A percentile compares a stretch with the other conserved stretches of the same genome.
Evolutionary conservation across 2,329 filamentous ascomycete genomes (phyloP).

Genomic region (Dryadomyces quercivorus): DNA sequence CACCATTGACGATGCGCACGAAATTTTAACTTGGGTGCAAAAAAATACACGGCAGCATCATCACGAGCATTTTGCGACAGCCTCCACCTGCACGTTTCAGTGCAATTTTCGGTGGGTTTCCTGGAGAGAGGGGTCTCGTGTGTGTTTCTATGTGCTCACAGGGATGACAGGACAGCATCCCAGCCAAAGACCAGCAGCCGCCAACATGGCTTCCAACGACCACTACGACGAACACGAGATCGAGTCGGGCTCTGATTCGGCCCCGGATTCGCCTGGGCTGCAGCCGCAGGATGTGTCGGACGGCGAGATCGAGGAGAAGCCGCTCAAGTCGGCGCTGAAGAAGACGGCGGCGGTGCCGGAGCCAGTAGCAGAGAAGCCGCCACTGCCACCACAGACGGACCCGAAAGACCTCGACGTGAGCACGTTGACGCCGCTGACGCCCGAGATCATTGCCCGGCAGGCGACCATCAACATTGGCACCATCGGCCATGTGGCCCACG

Average conservation of each 20-base stretch:
- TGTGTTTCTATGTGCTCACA: not conserved
- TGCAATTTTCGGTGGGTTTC: no score
- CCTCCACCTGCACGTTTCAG: not conserved
- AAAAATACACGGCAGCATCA: not conserved
- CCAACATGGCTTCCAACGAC: constrained; percentile 41
- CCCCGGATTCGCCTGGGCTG: constrained; percentile 46
- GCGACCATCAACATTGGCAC: constrained; percentile 99
- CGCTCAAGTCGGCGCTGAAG: constrained; percentile 78
- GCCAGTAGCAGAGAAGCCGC: constrained; percentile 39
- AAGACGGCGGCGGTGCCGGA: constrained; percentile 40
- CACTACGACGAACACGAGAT: constrained; percentile 61
- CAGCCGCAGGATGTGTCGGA: constrained; percentile 44
- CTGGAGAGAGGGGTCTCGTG: no score
- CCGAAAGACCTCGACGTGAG: constrained; percentile 78
- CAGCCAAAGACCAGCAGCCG: not conserved
- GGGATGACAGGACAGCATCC: no score
- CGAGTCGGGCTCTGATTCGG: constrained; percentile 57
- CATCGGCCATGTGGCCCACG: constrained; percentile 97
- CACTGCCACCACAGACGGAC: constrained; percentile 78
- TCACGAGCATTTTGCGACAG: not conserved
- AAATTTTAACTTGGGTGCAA: constrained; percentile 11
- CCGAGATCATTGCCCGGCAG: constrained; percentile 94
- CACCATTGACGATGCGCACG: constrained; percentile 13
- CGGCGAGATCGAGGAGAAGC: constrained; percentile 51
- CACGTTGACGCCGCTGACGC: constrained; percentile 71